phyloP scores from a whole-genome alignment of 495 filamentous ascomycete species.

The Physcia stellaris region DNA sequence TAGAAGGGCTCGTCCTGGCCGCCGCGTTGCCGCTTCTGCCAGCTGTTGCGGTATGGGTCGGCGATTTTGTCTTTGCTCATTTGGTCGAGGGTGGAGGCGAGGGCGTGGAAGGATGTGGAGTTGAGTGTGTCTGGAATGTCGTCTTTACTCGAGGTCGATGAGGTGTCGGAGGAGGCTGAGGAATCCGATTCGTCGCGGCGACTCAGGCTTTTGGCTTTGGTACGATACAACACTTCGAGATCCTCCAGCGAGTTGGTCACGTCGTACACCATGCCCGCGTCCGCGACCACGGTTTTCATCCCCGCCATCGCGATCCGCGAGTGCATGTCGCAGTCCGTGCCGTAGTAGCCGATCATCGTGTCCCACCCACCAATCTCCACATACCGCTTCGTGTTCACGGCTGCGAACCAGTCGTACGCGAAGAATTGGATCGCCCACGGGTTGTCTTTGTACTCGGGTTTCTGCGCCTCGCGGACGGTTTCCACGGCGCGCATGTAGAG shows the following conservation, averaged over 20 bases:
- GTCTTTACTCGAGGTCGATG: slow-evolving; percentile 3
- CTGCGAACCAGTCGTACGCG: slow-evolving; percentile 44
- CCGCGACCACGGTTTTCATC: slow-evolving; percentile 16
- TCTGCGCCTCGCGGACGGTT: slow-evolving; percentile 20
- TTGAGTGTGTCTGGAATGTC: slow-evolving; percentile 10
- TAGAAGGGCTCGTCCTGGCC: slow-evolving; percentile 48
- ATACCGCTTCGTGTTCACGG: slow-evolving; percentile 39
- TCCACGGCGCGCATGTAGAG: slow-evolving; percentile 38
- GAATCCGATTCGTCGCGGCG: background rate
- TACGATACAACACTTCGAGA: slow-evolving; percentile 11
- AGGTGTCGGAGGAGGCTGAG: background rate
- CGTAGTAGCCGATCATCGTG: slow-evolving; percentile 44
- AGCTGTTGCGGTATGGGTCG: slow-evolving; percentile 37
- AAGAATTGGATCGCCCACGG: slow-evolving; percentile 40
- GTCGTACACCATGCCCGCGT: slow-evolving; percentile 11
- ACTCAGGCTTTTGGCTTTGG: slow-evolving; percentile 4
- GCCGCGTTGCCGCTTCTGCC: slow-evolving; percentile 43
- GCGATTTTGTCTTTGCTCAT: slow-evolving; percentile 22
- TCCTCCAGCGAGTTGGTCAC: slow-evolving; percentile 10
- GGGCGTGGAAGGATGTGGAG: slow-evolving; percentile 7
- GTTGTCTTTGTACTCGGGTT: slow-evolving; percentile 2
- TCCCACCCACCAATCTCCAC: slow-evolving; percentile 45
- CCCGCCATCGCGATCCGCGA: slow-evolving; percentile 34
- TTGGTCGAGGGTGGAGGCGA: slow-evolving; percentile 23
- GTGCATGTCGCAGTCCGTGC: slow-evolving; percentile 47